phyloP scores from a whole-genome alignment of 106 monocot species.

The Triglochin maritima region DNA sequence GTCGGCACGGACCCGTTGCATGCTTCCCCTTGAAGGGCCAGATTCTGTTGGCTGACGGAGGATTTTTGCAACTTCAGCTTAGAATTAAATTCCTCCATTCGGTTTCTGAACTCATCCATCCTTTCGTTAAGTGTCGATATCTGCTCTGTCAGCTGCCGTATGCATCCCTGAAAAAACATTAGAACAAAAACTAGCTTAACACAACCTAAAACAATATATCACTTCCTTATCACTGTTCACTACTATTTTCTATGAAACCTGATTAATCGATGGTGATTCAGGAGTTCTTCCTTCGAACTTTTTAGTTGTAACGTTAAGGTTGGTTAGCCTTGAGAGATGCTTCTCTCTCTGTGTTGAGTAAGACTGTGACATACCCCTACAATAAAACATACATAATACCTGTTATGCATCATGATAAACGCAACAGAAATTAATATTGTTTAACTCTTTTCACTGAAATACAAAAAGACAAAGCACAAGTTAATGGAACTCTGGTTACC shows the following conservation, averaged over 20 bases:
- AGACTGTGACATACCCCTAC: conserved; percentile 75
- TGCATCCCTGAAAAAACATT: conserved; percentile 35
- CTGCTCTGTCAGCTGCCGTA: conserved; percentile 84
- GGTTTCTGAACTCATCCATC: conserved; percentile 82
- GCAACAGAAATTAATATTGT: no score
- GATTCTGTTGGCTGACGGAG: conserved; percentile 72
- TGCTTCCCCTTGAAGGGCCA: conserved; percentile 42
- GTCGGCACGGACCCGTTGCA: conserved; percentile 70
- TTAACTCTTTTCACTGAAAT: no score
- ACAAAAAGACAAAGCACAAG: no score
- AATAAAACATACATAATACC: not conserved
- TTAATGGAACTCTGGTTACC: no score
- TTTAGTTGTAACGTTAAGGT: conserved; percentile 41
- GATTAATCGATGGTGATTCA: conserved; percentile 58
- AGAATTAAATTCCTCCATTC: conserved; percentile 75
- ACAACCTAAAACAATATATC: not conserved
- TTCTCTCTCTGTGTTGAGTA: conserved; percentile 73
- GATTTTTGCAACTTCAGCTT: conserved; percentile 40
- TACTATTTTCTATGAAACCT: conserved; percentile 18
- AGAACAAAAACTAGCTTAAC: not conserved
- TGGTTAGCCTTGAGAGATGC: conserved; percentile 48
- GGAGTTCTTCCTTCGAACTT: conserved; percentile 38
- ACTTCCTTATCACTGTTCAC: no score
- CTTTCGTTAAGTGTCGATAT: conserved; percentile 83
- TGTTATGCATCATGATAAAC: not conserved